Evolutionary conservation across 2,329 filamentous ascomycete genomes (phyloP).

Genomic region (Onygenales sp.): DNA sequence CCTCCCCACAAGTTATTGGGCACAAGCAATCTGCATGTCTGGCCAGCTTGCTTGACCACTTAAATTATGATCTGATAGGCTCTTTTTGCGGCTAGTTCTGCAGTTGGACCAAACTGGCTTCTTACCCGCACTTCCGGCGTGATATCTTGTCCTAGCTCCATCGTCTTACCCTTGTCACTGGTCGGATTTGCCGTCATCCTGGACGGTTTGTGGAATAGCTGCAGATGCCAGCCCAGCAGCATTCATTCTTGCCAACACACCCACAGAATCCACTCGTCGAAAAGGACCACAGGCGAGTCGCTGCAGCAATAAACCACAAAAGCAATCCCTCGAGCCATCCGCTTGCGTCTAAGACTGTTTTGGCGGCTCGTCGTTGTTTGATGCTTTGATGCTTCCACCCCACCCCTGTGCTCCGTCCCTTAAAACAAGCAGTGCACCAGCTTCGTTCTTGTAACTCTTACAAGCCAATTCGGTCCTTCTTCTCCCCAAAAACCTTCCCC

Average conservation of each 20-base stretch:
- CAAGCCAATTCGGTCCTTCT: no score
- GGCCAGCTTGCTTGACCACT: background rate
- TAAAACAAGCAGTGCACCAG: no score
- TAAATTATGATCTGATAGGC: background rate
- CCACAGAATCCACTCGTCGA: background rate
- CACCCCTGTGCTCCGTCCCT: no score
- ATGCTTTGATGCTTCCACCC: no score
- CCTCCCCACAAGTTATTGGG: background rate
- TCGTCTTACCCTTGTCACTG: background rate
- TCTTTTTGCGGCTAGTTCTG: background rate
- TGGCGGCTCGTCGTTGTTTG: no score
- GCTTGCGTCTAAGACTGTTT: no score
- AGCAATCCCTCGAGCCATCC: no score
- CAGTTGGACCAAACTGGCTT: background rate
- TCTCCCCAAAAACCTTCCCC: background rate
- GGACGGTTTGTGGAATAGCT: background rate
- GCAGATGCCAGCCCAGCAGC: background rate
- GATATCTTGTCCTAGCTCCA: background rate
- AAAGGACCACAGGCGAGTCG: background rate
- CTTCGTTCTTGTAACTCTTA: no score
- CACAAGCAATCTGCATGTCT: background rate
- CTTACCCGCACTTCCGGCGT: constrained; percentile 2
- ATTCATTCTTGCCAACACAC: constrained; percentile 1
- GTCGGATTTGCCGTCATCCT: constrained; percentile 1
- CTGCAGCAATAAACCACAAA: background rate